phyloP scores from a whole-genome alignment of 2,329 filamentous ascomycete species.

The Alternaria viburni region DNA sequence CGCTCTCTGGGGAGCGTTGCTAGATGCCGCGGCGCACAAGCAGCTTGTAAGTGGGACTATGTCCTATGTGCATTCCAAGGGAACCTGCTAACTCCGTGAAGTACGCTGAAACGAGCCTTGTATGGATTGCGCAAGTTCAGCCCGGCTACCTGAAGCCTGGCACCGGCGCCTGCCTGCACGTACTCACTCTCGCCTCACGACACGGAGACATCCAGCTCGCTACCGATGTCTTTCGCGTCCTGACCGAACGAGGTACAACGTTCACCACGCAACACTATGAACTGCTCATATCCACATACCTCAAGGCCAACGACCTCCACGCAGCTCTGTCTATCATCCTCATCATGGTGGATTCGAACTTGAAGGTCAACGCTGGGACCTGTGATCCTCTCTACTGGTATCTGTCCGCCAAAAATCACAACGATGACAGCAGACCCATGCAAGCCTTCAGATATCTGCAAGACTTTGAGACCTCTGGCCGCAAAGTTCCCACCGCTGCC shows the following conservation, averaged over 20 bases:
- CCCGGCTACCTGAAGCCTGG: constrained; percentile 66
- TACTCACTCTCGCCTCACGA: constrained; percentile 74
- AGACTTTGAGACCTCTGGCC: constrained; percentile 57
- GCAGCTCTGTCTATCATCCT: constrained; percentile 73
- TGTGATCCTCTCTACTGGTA: constrained; percentile 68
- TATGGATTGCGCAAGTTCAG: constrained; percentile 74
- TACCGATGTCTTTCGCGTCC: constrained; percentile 71
- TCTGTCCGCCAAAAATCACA: constrained; percentile 57
- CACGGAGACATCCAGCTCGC: constrained; percentile 72
- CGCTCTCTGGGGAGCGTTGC: constrained; percentile 71
- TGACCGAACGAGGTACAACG: constrained; percentile 64
- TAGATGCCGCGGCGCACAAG: constrained; percentile 74
- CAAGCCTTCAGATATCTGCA: constrained; percentile 65
- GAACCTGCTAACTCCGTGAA: constrained; percentile 39
- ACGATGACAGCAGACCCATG: constrained; percentile 49
- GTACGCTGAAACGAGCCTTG: constrained; percentile 68
- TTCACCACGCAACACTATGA: constrained; percentile 78
- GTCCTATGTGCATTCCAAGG: not conserved
- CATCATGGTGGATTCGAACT: constrained; percentile 72
- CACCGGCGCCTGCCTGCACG: constrained; percentile 69
- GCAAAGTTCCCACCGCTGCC: constrained; percentile 59
- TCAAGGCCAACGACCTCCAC: constrained; percentile 63
- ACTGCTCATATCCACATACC: constrained; percentile 74
- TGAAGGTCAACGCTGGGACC: constrained; percentile 63
- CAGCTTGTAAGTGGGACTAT: constrained; percentile 56